Evolutionary conservation across 2,329 filamentous ascomycete species (phyloP).

Genomic region (Fusarium paranaense): DNA sequence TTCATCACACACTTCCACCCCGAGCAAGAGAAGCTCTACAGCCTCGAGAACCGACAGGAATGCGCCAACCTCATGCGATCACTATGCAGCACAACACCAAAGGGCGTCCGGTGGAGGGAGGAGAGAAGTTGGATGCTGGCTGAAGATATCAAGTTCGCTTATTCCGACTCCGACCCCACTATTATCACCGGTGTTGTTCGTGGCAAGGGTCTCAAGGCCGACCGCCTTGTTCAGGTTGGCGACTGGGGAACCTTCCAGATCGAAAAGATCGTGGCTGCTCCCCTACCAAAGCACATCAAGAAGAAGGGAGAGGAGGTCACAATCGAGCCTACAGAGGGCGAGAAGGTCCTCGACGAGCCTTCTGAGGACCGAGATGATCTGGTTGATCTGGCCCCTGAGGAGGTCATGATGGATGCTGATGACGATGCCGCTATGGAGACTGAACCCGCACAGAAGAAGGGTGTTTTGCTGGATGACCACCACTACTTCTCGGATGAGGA

Average conservation of each 20-base stretch:
- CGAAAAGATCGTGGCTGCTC: conserved; percentile 85
- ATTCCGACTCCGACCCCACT: conserved; percentile 70
- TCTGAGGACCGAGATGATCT: conserved; percentile 86
- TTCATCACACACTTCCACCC: conserved; percentile 97
- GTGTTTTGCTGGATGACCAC: conserved; percentile 94
- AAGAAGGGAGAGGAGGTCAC: conserved; percentile 78
- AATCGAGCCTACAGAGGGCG: conserved; percentile 70
- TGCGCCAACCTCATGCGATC: conserved; percentile 91
- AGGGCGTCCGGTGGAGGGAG: conserved; percentile 95
- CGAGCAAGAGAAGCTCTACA: conserved; percentile 89
- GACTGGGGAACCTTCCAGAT: conserved; percentile 96
- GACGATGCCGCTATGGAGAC: conserved; percentile 53
- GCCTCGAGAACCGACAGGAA: conserved; percentile 88
- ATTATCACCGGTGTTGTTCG: conserved; percentile 87
- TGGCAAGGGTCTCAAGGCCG: conserved; percentile 87
- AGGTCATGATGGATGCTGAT: conserved; percentile 78
- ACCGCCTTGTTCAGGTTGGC: conserved; percentile 89
- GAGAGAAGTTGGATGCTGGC: conserved; percentile 95
- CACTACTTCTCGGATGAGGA: conserved; percentile 94
- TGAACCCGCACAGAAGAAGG: conserved; percentile 72
- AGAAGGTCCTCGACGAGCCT: conserved; percentile 75
- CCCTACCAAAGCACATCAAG: conserved; percentile 70
- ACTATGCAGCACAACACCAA: conserved; percentile 90
- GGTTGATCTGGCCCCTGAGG: conserved; percentile 86
- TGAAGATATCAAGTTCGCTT: conserved; percentile 81